A percentile compares a stretch with the other conserved stretches of the same genome.
Conservation (phyloP, 495 filamentous ascomycete genomes). For the Penicillium lividum region DNA sequence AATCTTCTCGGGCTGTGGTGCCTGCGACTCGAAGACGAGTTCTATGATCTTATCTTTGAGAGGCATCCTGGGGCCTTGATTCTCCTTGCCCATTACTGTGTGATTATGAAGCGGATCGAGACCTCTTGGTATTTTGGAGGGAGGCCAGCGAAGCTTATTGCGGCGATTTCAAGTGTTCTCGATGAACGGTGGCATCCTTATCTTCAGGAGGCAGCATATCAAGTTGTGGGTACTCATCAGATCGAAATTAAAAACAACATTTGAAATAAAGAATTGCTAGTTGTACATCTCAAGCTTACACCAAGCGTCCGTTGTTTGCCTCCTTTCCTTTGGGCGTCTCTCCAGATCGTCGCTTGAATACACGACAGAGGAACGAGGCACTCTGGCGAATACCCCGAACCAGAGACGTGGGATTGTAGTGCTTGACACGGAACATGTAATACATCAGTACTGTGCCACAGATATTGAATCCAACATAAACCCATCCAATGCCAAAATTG, state of each 20-base stretch:
- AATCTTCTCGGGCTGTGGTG: slow-evolving; percentile 33
- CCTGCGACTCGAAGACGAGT: slow-evolving; percentile 28
- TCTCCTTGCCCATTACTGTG: slow-evolving; percentile 41
- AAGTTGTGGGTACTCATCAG: background rate
- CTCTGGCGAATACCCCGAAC: slow-evolving; percentile 30
- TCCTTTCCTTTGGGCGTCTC: slow-evolving; percentile 61
- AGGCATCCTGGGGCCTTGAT: slow-evolving; percentile 38
- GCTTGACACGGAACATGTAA: slow-evolving; percentile 56
- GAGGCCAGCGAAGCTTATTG: slow-evolving; percentile 28
- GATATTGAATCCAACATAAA: slow-evolving; percentile 77
- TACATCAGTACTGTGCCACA: slow-evolving; percentile 71
- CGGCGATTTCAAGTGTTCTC: slow-evolving; percentile 29
- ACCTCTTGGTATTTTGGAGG: slow-evolving; percentile 36
- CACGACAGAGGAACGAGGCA: slow-evolving; percentile 36
- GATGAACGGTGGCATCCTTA: slow-evolving; percentile 31
- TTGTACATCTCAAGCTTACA: slow-evolving; percentile 9
- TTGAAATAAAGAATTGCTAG: too few species aligned
- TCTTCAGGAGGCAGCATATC: slow-evolving; percentile 19
- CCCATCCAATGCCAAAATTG: slow-evolving; percentile 71
- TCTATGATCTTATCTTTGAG: slow-evolving; percentile 28
- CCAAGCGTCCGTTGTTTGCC: slow-evolving; percentile 46
- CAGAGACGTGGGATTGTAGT: slow-evolving; percentile 43
- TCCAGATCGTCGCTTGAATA: slow-evolving; percentile 50
- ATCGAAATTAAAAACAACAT: background rate
- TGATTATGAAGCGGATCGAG: slow-evolving; percentile 32